Conservation (phyloP, 768 basidiomycete species). For the Mycena epipterygia region DNA sequence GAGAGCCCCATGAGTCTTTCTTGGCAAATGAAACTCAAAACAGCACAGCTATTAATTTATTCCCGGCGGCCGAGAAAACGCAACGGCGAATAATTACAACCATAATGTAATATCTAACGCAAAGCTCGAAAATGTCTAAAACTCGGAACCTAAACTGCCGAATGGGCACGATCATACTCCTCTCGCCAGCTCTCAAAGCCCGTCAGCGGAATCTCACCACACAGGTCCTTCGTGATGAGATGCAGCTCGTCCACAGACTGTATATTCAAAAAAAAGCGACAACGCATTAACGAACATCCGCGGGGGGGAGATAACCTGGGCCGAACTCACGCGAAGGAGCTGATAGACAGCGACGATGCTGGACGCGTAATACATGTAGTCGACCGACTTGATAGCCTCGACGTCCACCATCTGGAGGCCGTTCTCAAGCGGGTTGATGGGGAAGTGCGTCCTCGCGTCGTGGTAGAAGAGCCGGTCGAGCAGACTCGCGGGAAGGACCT, state of each 20-base stretch:
- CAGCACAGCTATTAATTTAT: too few species aligned
- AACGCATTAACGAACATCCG: background rate
- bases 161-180: conserved; percentile 44
- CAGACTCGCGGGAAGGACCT: conserved; percentile 56
- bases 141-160: conserved; percentile 8
- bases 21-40: too few species aligned
- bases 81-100: too few species aligned
- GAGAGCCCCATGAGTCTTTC: too few species aligned
- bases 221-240: conserved; percentile 49
- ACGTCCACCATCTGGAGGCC: conserved; percentile 20
- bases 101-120: too few species aligned
- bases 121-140: too few species aligned
- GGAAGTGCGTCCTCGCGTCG: conserved; percentile 21
- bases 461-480: conserved; percentile 63
- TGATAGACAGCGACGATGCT: conserved; percentile 55
- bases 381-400: conserved; percentile 41
- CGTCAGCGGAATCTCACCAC: conserved; percentile 56
- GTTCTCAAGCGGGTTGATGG: background rate
- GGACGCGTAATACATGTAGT: conserved; percentile 57
- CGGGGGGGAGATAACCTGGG: background rate
- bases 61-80: too few species aligned
- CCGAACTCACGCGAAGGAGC: conserved; percentile 46
- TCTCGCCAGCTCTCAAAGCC: conserved; percentile 56
- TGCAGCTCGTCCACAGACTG: conserved; percentile 56
- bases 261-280: background rate